These are phyloP conservation scores for Ophiorrhiza pumila DNA, from an alignment of 257 asterid species.

Conservation along the genomic window DNA sequence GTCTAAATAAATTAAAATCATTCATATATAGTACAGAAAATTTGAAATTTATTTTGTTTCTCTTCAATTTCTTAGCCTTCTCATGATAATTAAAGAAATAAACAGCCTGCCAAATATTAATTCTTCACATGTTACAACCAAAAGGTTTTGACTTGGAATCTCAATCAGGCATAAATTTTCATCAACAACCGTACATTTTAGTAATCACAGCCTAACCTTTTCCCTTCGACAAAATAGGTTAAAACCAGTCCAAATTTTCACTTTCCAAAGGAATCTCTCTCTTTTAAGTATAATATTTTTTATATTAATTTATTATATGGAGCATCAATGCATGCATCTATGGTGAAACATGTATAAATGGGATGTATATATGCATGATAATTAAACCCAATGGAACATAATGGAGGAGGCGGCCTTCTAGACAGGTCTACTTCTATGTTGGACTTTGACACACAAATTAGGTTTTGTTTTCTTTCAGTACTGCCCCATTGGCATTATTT, in stretches of 20 bases:
- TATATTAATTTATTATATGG: not conserved
- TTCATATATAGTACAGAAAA: no score
- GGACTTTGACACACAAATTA: constrained; percentile 30
- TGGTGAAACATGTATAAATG: not conserved
- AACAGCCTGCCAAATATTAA: no score
- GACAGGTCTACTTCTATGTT: constrained; percentile 24
- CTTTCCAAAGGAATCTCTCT: constrained; percentile 11
- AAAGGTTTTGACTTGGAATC: not conserved
- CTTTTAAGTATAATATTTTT: not conserved
- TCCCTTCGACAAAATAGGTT: not conserved
- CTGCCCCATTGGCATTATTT: not conserved
- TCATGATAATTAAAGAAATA: no score
- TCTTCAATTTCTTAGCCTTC: no score
- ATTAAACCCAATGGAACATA: not conserved
- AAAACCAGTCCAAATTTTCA: constrained; percentile 10
- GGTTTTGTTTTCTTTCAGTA: constrained; percentile 20
- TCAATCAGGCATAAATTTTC: not conserved
- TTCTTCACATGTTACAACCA: no score
- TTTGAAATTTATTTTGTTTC: no score
- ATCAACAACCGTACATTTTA: not conserved
- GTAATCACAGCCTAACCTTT: constrained; percentile 6
- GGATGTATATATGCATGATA: constrained; percentile 17
- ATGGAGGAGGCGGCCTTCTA: constrained; percentile 12
- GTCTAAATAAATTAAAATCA: no score
- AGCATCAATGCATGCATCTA: not conserved